Evolutionary conservation across 1,284 basidiomycete species (phyloP), one percentile per base, ranked within the genome.

Genomic region (Irpex sp.): DNA sequence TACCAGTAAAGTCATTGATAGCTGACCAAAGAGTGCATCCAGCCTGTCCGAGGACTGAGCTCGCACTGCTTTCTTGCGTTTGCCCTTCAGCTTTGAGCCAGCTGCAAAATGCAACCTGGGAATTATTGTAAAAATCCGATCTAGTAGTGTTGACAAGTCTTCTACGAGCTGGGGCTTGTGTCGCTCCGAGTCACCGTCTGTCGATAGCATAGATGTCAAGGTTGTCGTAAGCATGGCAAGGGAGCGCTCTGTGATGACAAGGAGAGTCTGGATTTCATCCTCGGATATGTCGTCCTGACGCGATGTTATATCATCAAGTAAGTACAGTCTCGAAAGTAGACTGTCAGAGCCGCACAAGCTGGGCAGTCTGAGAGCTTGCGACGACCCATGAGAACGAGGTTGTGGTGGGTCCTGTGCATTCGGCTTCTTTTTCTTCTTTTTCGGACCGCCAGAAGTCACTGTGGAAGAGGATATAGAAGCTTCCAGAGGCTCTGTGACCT

Each of bases 1-100:
- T 4, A 74, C 67, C 10, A 82, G 77, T 15, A 81, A 66, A 22
- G 63, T 32, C 4, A 72, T 73, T 7, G 76, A 67, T 18, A 80
- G 49, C 0, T 38, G 66, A 20, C 77, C 77, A 1, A 81, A 71
- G 22, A 81, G 60, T 13, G 76, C 62, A 64, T 73, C 67, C 49
- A 73, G n/a, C 22, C 24, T 60, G 18, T 60, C 58, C 22, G 22
- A 22, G 24, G 22, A 60, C 20, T 22, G 20, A 22, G 58, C 18
- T 22, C 58, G n/a, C 10, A 20, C 58, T 22, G 18, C 58, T 27
- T 11, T 20, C 58, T 60, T 27, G 10, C 58, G 58, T 60, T 60
- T 60, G 20, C 58, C 24, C 22, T 60, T 60, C 58, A 22, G 11
- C 24, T 20, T 60, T 20, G 58, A 60, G 24, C 58, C 24, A 18